These are phyloP conservation scores for Syzygium aromaticum DNA, from an alignment of 345 rosid species.

Conservation along the genomic window DNA sequence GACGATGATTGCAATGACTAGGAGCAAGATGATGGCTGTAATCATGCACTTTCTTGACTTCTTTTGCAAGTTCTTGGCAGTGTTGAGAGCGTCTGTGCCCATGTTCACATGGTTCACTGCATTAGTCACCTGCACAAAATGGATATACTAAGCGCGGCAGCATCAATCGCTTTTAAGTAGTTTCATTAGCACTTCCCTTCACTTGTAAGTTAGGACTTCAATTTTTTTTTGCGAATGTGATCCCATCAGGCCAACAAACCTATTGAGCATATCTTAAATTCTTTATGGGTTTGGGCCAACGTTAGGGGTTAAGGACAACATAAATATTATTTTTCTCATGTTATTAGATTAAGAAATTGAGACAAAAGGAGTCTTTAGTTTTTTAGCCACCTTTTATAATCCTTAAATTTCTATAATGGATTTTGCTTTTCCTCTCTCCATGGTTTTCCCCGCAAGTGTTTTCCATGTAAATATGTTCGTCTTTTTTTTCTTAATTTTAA, in stretches of 20 bases:
- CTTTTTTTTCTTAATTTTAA: too few relatives aligned
- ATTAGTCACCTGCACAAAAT: constrained; percentile 35
- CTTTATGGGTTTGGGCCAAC: too few relatives aligned
- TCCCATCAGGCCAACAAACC: background rate
- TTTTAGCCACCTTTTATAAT: too few relatives aligned
- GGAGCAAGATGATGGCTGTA: constrained; percentile 38
- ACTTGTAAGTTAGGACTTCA: background rate
- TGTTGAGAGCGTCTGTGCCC: constrained; percentile 44
- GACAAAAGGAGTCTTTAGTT: too few relatives aligned
- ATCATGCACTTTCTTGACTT: constrained; percentile 65
- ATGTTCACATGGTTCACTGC: constrained; percentile 42
- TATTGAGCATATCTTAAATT: too few relatives aligned
- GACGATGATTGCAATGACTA: constrained; percentile 39
- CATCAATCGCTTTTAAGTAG: background rate
- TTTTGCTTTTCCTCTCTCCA: too few relatives aligned
- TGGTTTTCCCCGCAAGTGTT: too few relatives aligned
- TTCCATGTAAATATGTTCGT: too few relatives aligned
- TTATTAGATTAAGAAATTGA: too few relatives aligned
- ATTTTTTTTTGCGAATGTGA: background rate
- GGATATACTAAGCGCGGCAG: background rate
- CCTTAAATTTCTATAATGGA: too few relatives aligned
- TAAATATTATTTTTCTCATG: too few relatives aligned
- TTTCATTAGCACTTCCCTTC: background rate
- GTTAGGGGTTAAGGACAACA: too few relatives aligned
- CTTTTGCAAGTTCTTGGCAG: constrained; percentile 44